Percentiles rank a stretch among this genome's conserved stretches.
These are phyloP conservation scores for Blastomyces silverae DNA, from an alignment of 2,329 filamentous ascomycete species.

Conservation along the genomic window DNA sequence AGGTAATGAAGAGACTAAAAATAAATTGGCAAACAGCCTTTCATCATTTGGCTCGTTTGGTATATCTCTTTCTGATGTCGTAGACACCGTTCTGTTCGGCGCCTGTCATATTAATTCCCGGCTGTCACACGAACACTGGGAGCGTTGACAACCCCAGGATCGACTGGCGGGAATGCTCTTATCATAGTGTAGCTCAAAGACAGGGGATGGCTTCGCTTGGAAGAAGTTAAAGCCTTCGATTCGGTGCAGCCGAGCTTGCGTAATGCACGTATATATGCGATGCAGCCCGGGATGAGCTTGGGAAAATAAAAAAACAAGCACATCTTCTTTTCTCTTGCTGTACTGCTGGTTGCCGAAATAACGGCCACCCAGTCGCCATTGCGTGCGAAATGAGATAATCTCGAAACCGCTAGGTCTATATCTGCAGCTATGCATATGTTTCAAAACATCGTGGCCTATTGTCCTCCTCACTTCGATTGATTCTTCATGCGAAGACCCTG, in stretches of 20 bases:
- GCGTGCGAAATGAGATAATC: constrained; percentile 6
- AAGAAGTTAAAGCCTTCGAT: background rate
- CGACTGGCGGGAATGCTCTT: background rate
- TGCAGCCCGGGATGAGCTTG: background rate
- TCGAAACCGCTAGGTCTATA: background rate
- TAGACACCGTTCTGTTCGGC: background rate
- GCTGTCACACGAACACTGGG: background rate
- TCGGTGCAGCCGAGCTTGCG: background rate
- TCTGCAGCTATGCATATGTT: constrained; percentile 6
- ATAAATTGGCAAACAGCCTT: constrained; percentile 4
- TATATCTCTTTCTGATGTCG: background rate
- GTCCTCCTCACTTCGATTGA: background rate
- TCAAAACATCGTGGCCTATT: background rate
- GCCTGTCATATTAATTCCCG: background rate
- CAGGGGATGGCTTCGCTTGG: background rate
- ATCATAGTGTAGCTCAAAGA: background rate
- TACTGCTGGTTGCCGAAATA: constrained; percentile 9
- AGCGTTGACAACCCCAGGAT: background rate
- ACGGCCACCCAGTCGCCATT: background rate
- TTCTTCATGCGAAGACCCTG: background rate
- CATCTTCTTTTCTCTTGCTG: background rate
- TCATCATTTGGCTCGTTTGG: constrained; percentile 2
- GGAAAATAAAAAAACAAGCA: background rate
- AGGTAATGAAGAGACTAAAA: background rate
- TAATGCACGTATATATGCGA: background rate